Percentiles rank a stretch among this genome's conserved stretches.
Evolutionary conservation across 352 stramenopile genomes (phyloP).

Genomic region (Phytophthora quininea): DNA sequence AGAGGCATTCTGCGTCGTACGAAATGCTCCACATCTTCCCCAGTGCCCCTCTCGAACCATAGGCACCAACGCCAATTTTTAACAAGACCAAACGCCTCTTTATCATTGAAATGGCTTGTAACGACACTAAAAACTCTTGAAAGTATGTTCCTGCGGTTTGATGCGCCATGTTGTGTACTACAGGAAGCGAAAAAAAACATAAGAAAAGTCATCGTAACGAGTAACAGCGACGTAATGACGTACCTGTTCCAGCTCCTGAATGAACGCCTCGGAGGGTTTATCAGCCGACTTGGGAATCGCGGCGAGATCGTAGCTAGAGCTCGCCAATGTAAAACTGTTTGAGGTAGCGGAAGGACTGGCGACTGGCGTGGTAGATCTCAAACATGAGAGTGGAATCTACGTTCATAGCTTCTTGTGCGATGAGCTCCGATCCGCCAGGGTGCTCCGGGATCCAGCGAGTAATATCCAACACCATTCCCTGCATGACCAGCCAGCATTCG

Average conservation of each 20-base stretch:
- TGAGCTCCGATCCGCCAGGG: constrained; percentile 83
- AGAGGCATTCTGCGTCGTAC: constrained; percentile 43
- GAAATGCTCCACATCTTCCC: constrained; percentile 51
- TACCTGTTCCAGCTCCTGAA: constrained; percentile 77
- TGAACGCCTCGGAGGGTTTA: constrained; percentile 68
- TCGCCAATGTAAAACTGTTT: constrained; percentile 93
- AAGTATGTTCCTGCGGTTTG: constrained; percentile 62
- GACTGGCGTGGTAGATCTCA: constrained; percentile 91
- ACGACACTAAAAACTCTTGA: constrained; percentile 78
- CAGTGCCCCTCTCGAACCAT: constrained; percentile 66
- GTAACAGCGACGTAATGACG: not conserved
- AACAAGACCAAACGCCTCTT: constrained; percentile 7
- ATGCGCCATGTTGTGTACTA: constrained; percentile 86
- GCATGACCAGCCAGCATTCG: constrained; percentile 88
- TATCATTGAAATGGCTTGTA: constrained; percentile 10
- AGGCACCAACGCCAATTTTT: constrained; percentile 43
- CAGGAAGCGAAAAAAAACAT: not conserved
- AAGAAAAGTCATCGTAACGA: not conserved
- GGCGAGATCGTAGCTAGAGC: constrained; percentile 54
- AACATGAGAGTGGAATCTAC: constrained; percentile 91
- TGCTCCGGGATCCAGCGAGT: constrained; percentile 90
- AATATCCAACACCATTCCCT: constrained; percentile 91
- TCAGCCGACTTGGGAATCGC: constrained; percentile 56
- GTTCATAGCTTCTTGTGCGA: constrained; percentile 86
- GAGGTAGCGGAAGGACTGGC: constrained; percentile 91